These are phyloP conservation scores for Leptographium flavum DNA, from an alignment of 2,329 filamentous ascomycete species.

Conservation along the genomic window DNA sequence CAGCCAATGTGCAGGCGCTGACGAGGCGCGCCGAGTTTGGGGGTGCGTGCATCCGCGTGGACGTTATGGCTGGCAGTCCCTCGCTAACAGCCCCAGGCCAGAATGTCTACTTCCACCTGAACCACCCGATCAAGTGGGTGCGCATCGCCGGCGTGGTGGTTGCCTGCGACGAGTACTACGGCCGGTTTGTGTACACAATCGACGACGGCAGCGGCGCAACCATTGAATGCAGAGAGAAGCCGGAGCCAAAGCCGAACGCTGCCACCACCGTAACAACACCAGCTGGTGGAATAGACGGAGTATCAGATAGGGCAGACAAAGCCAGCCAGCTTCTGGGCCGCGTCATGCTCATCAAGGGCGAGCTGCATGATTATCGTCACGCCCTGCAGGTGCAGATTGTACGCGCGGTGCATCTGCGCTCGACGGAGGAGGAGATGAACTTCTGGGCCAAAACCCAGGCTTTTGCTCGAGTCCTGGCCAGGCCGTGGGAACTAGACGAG, in stretches of 20 bases:
- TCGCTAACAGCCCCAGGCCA: constrained; percentile 28
- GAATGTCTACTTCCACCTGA: constrained; percentile 50
- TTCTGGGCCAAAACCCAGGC: constrained; percentile 42
- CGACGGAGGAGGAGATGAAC: constrained; percentile 40
- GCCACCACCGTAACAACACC: neutral
- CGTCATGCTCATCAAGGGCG: constrained; percentile 43
- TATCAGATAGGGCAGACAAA: constrained; percentile 6
- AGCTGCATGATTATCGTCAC: constrained; percentile 30
- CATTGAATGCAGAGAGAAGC: constrained; percentile 29
- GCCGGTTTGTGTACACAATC: constrained; percentile 38
- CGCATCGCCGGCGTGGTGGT: constrained; percentile 58
- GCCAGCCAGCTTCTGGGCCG: constrained; percentile 29
- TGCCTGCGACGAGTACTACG: constrained; percentile 36
- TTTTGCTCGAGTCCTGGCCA: constrained; percentile 36
- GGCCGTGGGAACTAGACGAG: constrained; percentile 39
- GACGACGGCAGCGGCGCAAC: constrained; percentile 51
- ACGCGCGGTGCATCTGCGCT: constrained; percentile 30
- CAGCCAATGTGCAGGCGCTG: constrained; percentile 34
- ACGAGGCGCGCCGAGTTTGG: constrained; percentile 33
- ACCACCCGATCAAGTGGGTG: constrained; percentile 66
- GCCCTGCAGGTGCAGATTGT: constrained; percentile 35
- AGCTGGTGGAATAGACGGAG: neutral
- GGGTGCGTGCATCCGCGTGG: constrained; percentile 27
- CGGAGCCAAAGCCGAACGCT: neutral
- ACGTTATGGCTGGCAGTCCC: too few relatives aligned